Evolutionary conservation across 208 protist genomes (phyloP).

Genomic region (Naegleria lovaniensis): DNA sequence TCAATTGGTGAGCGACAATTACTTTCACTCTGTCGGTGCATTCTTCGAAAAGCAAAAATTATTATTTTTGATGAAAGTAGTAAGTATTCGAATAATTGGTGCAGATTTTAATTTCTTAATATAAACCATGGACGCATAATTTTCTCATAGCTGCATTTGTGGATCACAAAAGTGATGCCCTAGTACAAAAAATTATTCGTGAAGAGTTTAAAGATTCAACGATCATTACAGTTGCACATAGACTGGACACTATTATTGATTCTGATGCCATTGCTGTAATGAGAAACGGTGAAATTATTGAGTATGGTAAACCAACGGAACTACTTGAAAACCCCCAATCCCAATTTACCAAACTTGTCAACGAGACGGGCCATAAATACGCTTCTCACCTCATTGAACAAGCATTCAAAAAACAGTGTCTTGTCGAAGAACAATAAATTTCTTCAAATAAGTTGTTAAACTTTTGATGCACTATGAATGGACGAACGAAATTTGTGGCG

Average conservation of each 20-base stretch:
- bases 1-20: slow-evolving; percentile 40
- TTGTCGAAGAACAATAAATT: neutral
- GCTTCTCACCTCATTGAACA: neutral
- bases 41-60: slow-evolving; percentile 40
- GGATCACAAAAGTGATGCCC: slow-evolving; percentile 53
- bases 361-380: neutral
- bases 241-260: slow-evolving; percentile 57
- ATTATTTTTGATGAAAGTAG: slow-evolving; percentile 64
- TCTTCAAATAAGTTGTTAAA: too few species aligned
- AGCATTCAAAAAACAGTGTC: neutral
- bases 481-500: too few species aligned
- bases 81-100: too few species aligned
- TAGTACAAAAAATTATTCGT: slow-evolving; percentile 60
- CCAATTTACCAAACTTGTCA: neutral
- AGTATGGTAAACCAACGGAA: slow-evolving; percentile 50
- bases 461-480: too few species aligned
- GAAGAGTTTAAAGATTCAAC: slow-evolving; percentile 41
- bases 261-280: slow-evolving; percentile 58
- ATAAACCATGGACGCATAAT: too few species aligned
- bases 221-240: slow-evolving; percentile 46
- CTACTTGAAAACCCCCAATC: neutral
- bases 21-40: slow-evolving; percentile 39
- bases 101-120: too few species aligned
- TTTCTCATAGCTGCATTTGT: slow-evolving; percentile 46
- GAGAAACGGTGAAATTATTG: slow-evolving; percentile 52